A percentile compares a stretch with the other conserved stretches of the same genome.
Conservation (phyloP, 2,329 filamentous ascomycete genomes). For the Penicillium sp. region DNA sequence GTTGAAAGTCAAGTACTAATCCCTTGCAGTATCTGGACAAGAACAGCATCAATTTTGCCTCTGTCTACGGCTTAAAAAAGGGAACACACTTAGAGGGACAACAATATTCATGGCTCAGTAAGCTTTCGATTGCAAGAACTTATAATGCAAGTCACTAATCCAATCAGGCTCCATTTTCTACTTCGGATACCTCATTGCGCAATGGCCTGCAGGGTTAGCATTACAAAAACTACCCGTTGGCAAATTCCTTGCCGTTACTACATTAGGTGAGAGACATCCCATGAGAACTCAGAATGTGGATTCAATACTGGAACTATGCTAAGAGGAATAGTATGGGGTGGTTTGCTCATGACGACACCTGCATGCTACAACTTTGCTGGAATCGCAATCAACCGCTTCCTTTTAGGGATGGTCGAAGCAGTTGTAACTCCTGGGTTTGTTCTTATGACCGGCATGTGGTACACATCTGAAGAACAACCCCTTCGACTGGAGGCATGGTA, state of each 20-base stretch:
- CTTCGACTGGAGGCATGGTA: conserved; percentile 58
- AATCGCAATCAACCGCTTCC: conserved; percentile 46
- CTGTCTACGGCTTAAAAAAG: conserved; percentile 33
- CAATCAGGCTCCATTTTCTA: conserved; percentile 48
- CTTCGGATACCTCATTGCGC: conserved; percentile 50
- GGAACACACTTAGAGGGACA: conserved; percentile 28
- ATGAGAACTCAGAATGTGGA: accelerated
- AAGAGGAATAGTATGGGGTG: conserved; percentile 40
- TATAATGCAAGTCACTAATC: neutral
- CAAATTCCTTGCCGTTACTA: conserved; percentile 46
- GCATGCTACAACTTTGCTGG: conserved; percentile 47
- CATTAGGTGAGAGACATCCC: conserved; percentile 27
- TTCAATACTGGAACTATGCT: neutral
- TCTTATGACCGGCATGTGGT: conserved; percentile 55
- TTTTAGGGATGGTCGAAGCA: conserved; percentile 51
- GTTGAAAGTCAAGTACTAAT: neutral
- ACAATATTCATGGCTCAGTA: conserved; percentile 32
- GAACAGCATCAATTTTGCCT: conserved; percentile 49
- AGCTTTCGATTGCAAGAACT: neutral
- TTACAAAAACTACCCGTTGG: conserved; percentile 49
- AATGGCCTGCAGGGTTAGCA: conserved; percentile 47
- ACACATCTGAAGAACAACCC: conserved; percentile 50
- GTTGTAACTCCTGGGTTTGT: conserved; percentile 53
- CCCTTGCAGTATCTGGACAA: conserved; percentile 52
- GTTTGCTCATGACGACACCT: conserved; percentile 47